Conservation (phyloP, 1,284 basidiomycete genomes). For the Naganishia sp. region DNA sequence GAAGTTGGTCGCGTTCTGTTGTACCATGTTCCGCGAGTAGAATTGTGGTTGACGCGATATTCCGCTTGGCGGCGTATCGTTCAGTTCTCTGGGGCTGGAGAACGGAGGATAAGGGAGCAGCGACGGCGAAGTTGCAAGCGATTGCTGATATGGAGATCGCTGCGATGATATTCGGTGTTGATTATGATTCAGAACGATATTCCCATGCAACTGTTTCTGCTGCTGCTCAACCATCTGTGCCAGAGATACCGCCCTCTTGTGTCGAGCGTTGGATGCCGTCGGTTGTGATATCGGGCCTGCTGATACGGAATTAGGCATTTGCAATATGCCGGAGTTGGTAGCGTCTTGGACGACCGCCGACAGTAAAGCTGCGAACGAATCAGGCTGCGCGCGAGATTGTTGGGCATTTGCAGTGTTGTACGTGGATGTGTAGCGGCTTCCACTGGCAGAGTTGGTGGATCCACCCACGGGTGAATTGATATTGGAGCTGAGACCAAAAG, state of each 20-base stretch:
- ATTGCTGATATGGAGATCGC: neutral
- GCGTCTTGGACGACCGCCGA: constrained; percentile 22
- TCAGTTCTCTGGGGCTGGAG: neutral
- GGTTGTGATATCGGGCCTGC: neutral
- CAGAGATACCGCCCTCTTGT: neutral
- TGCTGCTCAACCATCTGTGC: neutral
- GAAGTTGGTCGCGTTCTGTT: neutral
- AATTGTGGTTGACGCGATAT: neutral
- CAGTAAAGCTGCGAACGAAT: constrained; percentile 13
- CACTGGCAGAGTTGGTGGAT: too few relatives aligned
- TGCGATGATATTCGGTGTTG: neutral
- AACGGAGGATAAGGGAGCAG: neutral
- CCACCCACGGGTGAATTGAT: neutral
- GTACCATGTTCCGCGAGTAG: neutral
- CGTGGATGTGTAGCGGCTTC: neutral
- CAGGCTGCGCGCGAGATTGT: neutral
- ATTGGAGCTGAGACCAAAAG: constrained; percentile 1
- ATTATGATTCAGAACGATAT: too few relatives aligned
- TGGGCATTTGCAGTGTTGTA: neutral
- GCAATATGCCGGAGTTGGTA: constrained; percentile 2
- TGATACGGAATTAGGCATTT: neutral
- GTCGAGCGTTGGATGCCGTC: neutral
- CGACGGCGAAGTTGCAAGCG: neutral
- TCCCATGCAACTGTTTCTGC: neutral
- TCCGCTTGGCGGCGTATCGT: neutral